Evolutionary conservation across 1,284 basidiomycete species (phyloP), one percentile per base, ranked within the genome.

Genomic region (Ceratobasidium sp.): DNA sequence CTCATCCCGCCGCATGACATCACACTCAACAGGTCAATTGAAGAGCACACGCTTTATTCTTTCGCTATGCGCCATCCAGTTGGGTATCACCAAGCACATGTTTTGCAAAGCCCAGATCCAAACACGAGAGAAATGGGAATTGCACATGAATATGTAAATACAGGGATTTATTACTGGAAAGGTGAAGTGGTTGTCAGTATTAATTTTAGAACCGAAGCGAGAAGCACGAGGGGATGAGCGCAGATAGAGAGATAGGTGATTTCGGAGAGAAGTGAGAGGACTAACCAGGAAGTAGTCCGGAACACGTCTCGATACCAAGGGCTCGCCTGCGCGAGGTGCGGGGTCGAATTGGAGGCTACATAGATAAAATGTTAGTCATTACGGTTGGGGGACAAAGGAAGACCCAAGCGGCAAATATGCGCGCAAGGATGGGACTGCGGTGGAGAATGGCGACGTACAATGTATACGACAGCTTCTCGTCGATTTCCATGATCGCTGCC

Each of bases 401-500:
- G 30, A 18, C 44, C 23, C n/a, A 6, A n/a, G 28, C 35, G 26
- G 18, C 32, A 13, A 62, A 35, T 1, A 26, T n/a, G n/a, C n/a
- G n/a, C n/a, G n/a, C n/a, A n/a, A n/a, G 13, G 35, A 23, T 5
- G 43, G 30, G 43, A 43, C 30, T 47, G 62, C n/a, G 18, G 16
- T 11, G 9, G n/a, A 57, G 18, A 54, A 38, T 23, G 30, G 18
- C 26, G 13, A 86, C 91, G 73, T 78, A 93, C 92, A 95, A 95
- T 83, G 91, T 95, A 83, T 95, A 95, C 75, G 94, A 94, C 88
- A 96, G 86, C 86, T 96, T 96, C 87, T 99, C 98, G 83, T 99
- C 97, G 82, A 99, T 98, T 84, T 99, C 97, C 92, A 99, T 98
- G 82, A 99, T 99, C 61, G 98, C 98, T 59, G 97, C 97, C 82